Base-by-base conservation (phyloP, 108 stramenopile genomes). In the Epithemia pelagica region DNA sequence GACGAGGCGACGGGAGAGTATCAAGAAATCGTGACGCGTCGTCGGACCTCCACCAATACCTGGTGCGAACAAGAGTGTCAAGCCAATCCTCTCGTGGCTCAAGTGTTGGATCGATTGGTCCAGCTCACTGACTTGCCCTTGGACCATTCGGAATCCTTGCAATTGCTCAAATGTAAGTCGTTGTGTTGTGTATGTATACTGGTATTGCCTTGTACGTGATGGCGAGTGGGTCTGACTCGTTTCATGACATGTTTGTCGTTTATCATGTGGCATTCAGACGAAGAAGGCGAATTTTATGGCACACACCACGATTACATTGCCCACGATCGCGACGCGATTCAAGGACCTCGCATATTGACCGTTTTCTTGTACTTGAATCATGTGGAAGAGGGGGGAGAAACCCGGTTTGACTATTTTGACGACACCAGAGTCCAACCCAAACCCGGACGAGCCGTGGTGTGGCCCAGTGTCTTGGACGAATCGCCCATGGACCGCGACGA, bases 371-470 rank as follows among this genome's bases (percentile, higher is more conserved):
- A 96, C 63, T 75, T 94, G 33, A 82, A 86, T 32, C 84, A 92
- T 32, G 94, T 96, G 0, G 89, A 92, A 59, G 86, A 79, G 30
- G 95, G 92, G 19, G 95, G 92, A 8, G 95, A 80, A 5, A 96
- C 96, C 1, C 65, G 76, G 25, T 96, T 96, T 68, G 79, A 86
- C 27, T 24, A 72, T 24, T 64, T 88, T 31, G 72, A 83, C 27
- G 82, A 85, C 15, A 10, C 15, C 10, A 46, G 5, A 15, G 87
- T 94, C 8, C 72, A 62, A 46, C 92, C 93, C 27, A 91, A 89
- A 52, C 83, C 74, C 33, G 90, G 93, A 0, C 60, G 83, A n/a
- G 92, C 87, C 1, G 28, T 96, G 29, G 68, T 96, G 5, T 96
- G 96, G 96, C 93, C 96, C 28, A 74, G 70, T 29, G 88, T 91